Base-by-base conservation (phyloP, 2,329 filamentous ascomycete species). In the Ophiobolus disseminans region DNA sequence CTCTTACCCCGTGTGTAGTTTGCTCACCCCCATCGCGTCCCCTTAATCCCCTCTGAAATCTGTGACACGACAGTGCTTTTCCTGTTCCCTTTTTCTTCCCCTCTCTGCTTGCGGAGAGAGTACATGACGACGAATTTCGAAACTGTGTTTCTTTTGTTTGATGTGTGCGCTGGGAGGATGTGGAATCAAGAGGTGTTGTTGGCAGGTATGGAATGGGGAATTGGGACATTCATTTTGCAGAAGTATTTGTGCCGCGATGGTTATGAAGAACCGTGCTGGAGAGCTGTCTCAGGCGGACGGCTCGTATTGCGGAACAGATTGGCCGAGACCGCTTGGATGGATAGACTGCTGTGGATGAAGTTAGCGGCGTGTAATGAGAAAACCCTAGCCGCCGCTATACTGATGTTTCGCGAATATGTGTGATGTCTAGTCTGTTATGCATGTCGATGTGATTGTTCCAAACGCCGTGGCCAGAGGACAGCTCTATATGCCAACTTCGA, bases 401-500 rank as follows among this genome's bases (percentile, higher is more conserved):
- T 31, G 14, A 19, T 47, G 48, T 57, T 16, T 36, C 28, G 6
- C 4, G 31, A 11, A 3, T 31, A 4, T 9, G 26, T 49, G 47
- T 48, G 45, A 48, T 46, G 47, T 46, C 10, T 41, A 23, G 28
- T 36, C 39, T 44, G 31, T 42, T 23, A 8, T 36, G 34, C 7
- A 2, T 36, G 21, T 35, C 40, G 34, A 45, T 39, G 17, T 47
- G 36, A 25, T 10, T 14, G 17, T 10, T 14, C 20, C 20, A 23
- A 20, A 14, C 10, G 23, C 30, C 26, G 8, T 31, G 26, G 28
- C 26, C 17, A 14, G 8, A 13, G 23, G 23, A 14, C 7, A 13
- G 9, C 5, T 35, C 47, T 56, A 71, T 14, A 57, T 45, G 1
- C 70, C 76, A 25, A 79, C 76, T 62, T 78, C 73, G 41, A 78